These are phyloP conservation scores for Hypocreales sp. DNA, from an alignment of 2,329 filamentous ascomycete genomes.

Conservation along the genomic window DNA sequence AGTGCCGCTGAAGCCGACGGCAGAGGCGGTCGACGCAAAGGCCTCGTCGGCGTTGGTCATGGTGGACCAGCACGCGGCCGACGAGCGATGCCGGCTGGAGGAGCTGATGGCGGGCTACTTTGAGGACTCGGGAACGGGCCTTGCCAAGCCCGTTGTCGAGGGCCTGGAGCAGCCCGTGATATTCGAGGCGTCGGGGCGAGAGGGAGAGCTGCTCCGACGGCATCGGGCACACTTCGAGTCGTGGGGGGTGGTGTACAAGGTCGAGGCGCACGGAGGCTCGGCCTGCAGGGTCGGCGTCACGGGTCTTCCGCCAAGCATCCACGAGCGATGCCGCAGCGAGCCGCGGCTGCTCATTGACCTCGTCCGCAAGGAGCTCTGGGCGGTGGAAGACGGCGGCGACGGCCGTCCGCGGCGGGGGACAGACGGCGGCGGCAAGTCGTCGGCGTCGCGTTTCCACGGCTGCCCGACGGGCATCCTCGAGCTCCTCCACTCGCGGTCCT, in stretches of 20 bases:
- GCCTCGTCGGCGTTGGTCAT: constrained; percentile 47
- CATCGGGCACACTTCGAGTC: constrained; percentile 41
- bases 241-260: constrained; percentile 63
- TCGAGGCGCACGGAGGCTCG: constrained; percentile 9
- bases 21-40: not conserved
- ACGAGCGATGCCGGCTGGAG: constrained; percentile 76
- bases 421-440: constrained; percentile 16
- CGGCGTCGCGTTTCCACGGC: constrained; percentile 46
- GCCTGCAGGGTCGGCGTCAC: constrained; percentile 28
- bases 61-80: constrained; percentile 88
- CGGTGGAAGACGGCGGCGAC: constrained; percentile 31
- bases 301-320: constrained; percentile 54
- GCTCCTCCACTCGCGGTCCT: constrained; percentile 60
- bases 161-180: constrained; percentile 35
- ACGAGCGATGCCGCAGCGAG: constrained; percentile 59
- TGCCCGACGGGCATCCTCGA: constrained; percentile 68
- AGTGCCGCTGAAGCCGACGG: constrained; percentile 19
- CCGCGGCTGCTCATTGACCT: constrained; percentile 59
- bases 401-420: constrained; percentile 1
- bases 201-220: constrained; percentile 40
- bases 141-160: constrained; percentile 14
- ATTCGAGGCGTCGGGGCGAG: constrained; percentile 49
- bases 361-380: constrained; percentile 62
- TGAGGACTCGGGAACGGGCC: constrained; percentile 1
- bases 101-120: constrained; percentile 44